These are phyloP conservation scores for Nitzschia sp. DNA, from an alignment of 108 stramenopile genomes.

Conservation along the genomic window DNA sequence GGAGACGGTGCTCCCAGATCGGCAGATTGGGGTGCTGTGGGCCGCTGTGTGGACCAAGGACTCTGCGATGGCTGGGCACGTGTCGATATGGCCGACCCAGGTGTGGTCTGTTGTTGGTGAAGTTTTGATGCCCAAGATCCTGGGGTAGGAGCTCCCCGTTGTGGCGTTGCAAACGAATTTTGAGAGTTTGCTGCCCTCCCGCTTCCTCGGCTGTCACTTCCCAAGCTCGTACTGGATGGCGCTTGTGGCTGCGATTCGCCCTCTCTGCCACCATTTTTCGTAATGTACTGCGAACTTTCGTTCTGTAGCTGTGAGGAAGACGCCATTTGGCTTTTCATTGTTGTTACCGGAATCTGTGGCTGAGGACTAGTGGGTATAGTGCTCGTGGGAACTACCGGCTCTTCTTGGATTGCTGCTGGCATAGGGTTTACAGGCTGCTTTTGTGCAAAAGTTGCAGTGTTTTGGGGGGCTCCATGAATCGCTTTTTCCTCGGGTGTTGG, in stretches of 20 bases:
- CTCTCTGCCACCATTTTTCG: too few species aligned
- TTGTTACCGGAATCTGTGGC: too few species aligned
- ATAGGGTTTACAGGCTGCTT: neutral
- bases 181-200: too few species aligned
- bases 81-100: neutral
- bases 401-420: neutral
- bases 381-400: too few species aligned
- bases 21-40: neutral
- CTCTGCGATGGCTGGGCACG: constrained; percentile 6
- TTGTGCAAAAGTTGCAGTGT: neutral
- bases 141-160: constrained; percentile 1
- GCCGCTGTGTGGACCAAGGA: neutral
- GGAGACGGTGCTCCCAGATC: constrained; percentile 16
- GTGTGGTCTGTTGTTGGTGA: neutral
- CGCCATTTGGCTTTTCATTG: too few species aligned
- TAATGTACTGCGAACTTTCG: too few species aligned
- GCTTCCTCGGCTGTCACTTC: neutral
- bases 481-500: neutral
- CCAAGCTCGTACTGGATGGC: too few species aligned
- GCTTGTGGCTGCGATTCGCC: too few species aligned
- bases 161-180: constrained; percentile 16
- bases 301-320: too few species aligned
- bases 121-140: constrained; percentile 29
- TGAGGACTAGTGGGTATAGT: too few species aligned
- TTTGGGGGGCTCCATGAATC: neutral